Conservation (phyloP, 148 eudicot species). For the Cornus suecica region DNA sequence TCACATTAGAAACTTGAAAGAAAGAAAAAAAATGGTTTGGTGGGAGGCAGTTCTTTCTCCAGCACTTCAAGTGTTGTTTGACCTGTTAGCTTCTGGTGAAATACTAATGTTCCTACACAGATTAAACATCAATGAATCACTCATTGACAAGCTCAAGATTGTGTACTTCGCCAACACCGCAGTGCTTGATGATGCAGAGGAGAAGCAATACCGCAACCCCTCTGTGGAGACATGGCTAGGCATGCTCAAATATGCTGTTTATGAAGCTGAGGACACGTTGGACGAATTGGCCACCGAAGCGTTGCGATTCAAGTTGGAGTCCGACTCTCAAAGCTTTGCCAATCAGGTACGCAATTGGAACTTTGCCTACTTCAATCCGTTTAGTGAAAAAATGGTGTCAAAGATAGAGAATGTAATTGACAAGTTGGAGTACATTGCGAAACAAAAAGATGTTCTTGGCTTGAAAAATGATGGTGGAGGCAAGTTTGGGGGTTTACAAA, state of each 20-base stretch:
- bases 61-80: conserved; percentile 19
- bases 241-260: conserved; percentile 12
- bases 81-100: conserved; percentile 20
- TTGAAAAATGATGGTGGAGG: background rate
- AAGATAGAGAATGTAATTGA: conserved; percentile 2
- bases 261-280: conserved; percentile 23
- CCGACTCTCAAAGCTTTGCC: background rate
- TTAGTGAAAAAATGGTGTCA: background rate
- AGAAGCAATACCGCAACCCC: conserved; percentile 17
- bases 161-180: conserved; percentile 15
- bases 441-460: conserved; percentile 19
- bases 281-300: conserved; percentile 27
- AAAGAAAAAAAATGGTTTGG: conserved; percentile 10
- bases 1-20: background rate
- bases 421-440: conserved; percentile 15
- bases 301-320: background rate
- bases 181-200: conserved; percentile 24
- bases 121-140: conserved; percentile 10
- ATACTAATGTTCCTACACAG: background rate
- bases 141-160: conserved; percentile 13
- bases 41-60: conserved; percentile 22
- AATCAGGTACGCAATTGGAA: background rate
- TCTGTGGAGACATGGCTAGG: conserved; percentile 11
- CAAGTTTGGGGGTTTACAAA: background rate
- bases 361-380: background rate